Percentiles rank a stretch among this genome's conserved stretches.
phyloP scores from a whole-genome alignment of 257 asterid species.

The Striga asiatica region DNA sequence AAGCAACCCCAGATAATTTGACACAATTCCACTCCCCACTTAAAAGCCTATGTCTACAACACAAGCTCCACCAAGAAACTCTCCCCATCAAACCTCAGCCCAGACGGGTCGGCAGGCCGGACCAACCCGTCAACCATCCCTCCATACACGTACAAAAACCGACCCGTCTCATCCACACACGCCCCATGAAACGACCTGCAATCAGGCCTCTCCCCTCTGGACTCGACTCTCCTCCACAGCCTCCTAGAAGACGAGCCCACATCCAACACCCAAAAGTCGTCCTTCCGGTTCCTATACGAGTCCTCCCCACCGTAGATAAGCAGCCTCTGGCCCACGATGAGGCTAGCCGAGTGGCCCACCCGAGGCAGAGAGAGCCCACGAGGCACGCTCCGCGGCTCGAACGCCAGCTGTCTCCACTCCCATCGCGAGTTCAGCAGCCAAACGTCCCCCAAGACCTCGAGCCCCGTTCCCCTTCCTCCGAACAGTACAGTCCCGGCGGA shows the following conservation, averaged over 20 bases:
- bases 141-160: constrained; percentile 62
- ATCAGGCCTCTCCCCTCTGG: constrained; percentile 44
- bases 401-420: constrained; percentile 52
- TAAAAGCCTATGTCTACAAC: too few relatives aligned
- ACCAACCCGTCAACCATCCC: constrained; percentile 81
- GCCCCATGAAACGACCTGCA: constrained; percentile 82
- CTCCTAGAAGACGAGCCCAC: constrained; percentile 26
- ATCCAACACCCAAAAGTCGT: constrained; percentile 83
- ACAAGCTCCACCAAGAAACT: constrained; percentile 59
- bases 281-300: constrained; percentile 49
- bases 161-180: constrained; percentile 67
- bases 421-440: constrained; percentile 8
- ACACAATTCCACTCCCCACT: too few relatives aligned
- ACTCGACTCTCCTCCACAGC: constrained; percentile 57
- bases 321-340: constrained; percentile 49
- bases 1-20: background rate
- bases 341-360: constrained; percentile 88
- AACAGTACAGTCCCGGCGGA: constrained; percentile 45
- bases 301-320: constrained; percentile 92
- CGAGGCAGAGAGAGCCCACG: constrained; percentile 61
- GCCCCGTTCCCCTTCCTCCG: constrained; percentile 30
- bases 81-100: constrained; percentile 65
- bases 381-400: constrained; percentile 45
- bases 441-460: background rate
- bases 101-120: constrained; percentile 46